These are phyloP conservation scores for Arthrocladium fulminans DNA, from an alignment of 2,329 filamentous ascomycete genomes.

Conservation along the genomic window DNA sequence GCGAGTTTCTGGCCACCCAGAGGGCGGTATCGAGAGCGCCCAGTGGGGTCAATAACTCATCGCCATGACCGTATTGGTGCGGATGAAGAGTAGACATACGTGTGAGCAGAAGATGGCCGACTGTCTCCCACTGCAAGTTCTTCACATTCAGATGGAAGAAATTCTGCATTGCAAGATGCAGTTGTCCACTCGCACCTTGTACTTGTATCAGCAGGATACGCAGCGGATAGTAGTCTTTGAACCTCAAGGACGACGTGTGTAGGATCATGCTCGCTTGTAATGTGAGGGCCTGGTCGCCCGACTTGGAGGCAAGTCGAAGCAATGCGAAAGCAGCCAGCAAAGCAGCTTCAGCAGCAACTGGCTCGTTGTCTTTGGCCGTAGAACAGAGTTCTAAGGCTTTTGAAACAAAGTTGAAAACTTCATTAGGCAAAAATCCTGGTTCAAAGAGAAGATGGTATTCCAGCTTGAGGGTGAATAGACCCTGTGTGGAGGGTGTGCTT, in stretches of 20 bases:
- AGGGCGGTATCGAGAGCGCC: slow-evolving; percentile 33
- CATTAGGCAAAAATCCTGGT: not conserved
- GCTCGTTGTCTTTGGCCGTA: slow-evolving; percentile 3
- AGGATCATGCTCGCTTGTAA: slow-evolving; percentile 17
- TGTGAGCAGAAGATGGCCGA: slow-evolving; percentile 40
- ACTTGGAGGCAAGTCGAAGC: slow-evolving; percentile 9
- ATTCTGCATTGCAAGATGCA: slow-evolving; percentile 36
- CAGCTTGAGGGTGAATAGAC: slow-evolving; percentile 16
- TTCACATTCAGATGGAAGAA: slow-evolving; percentile 41
- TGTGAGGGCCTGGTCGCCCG: not conserved
- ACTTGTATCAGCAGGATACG: slow-evolving; percentile 37
- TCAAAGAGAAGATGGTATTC: slow-evolving; percentile 11
- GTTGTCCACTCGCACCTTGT: slow-evolving; percentile 36
- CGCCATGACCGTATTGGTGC: slow-evolving; percentile 31
- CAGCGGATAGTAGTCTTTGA: slow-evolving; percentile 39
- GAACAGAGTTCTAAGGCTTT: slow-evolving; percentile 14
- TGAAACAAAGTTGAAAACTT: slow-evolving; percentile 12
- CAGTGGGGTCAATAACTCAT: slow-evolving; percentile 32
- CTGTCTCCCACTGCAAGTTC: slow-evolving; percentile 41
- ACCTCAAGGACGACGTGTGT: slow-evolving; percentile 25
- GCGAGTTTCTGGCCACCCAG: slow-evolving; percentile 34
- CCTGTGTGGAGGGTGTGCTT: not conserved
- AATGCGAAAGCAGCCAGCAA: slow-evolving; percentile 17
- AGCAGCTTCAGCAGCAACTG: slow-evolving; percentile 15
- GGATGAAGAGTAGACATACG: slow-evolving; percentile 41